Evolutionary conservation across 148 eudicot species (phyloP).

Genomic region (Camellia lanceoleosa): DNA sequence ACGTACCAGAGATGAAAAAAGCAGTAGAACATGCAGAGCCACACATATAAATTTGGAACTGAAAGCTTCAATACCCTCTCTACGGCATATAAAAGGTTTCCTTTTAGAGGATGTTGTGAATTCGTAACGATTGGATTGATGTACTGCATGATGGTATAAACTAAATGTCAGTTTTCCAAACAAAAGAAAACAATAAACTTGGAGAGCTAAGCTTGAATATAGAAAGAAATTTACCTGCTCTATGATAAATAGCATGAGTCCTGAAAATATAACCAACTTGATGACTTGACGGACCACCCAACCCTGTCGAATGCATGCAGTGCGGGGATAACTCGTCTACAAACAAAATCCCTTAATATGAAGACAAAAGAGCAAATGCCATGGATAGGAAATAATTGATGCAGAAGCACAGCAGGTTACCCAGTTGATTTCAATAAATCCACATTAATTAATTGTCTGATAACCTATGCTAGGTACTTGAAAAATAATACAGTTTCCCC

Average conservation of each 20-base stretch:
- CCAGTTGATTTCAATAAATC: background rate
- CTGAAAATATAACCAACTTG: slow-evolving; percentile 88
- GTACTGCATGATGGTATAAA: slow-evolving; percentile 49
- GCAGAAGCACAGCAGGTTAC: background rate
- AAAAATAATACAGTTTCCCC: no score
- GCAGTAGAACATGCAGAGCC: slow-evolving; percentile 99
- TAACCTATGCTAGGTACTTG: no score
- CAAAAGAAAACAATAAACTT: background rate
- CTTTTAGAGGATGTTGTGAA: slow-evolving; percentile 93
- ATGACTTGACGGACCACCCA: slow-evolving; percentile 85
- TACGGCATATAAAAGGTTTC: slow-evolving; percentile 76
- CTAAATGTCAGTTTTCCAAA: slow-evolving; percentile 10
- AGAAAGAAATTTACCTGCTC: slow-evolving; percentile 61
- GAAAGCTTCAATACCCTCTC: slow-evolving; percentile 98
- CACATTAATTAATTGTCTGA: background rate
- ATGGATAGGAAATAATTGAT: slow-evolving; percentile 1
- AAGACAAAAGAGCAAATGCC: slow-evolving; percentile 12
- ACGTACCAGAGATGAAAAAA: slow-evolving; percentile 94
- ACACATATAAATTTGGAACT: slow-evolving; percentile 90
- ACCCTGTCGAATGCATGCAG: slow-evolving; percentile 69
- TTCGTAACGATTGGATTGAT: slow-evolving; percentile 89
- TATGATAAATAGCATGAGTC: slow-evolving; percentile 89
- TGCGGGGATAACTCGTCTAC: slow-evolving; percentile 86
- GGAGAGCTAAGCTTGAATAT: background rate
- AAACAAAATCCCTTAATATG: slow-evolving; percentile 23